Conservation (phyloP, 371 early-diverging fungal genomes). For the Fennellomyces sp. region DNA sequence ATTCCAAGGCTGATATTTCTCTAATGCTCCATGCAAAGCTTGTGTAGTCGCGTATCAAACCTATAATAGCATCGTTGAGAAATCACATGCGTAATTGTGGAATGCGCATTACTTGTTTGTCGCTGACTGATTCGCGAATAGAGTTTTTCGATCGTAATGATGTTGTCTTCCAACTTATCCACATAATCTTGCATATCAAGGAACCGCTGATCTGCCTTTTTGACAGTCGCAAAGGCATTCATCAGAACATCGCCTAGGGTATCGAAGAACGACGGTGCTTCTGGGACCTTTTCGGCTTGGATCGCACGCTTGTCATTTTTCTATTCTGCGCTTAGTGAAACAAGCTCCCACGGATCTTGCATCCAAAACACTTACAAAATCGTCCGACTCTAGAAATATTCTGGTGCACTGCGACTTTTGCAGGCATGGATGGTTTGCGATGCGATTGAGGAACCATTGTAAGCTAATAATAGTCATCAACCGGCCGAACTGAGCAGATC, state of each 20-base stretch:
- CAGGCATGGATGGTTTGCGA: conserved; percentile 82
- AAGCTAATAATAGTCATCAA: conserved; percentile 38
- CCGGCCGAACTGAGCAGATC: neutral
- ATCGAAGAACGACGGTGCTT: conserved; percentile 46
- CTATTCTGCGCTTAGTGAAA: conserved; percentile 14
- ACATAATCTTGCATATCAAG: conserved; percentile 78
- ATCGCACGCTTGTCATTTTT: conserved; percentile 33
- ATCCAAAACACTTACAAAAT: conserved; percentile 64
- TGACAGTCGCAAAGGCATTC: conserved; percentile 85
- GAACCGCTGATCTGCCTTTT: conserved; percentile 87
- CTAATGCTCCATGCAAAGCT: conserved; percentile 77
- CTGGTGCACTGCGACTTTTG: conserved; percentile 71
- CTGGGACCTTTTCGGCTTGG: conserved; percentile 48
- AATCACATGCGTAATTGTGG: neutral
- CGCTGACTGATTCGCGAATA: conserved; percentile 77
- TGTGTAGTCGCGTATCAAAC: conserved; percentile 75
- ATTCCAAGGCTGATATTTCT: conserved; percentile 83
- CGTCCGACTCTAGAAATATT: conserved; percentile 80
- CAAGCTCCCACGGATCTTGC: neutral
- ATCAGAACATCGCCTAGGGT: conserved; percentile 80
- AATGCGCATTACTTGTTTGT: conserved; percentile 43
- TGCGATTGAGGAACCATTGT: conserved; percentile 82
- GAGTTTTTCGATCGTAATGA: conserved; percentile 76
- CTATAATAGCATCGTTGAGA: conserved; percentile 25
- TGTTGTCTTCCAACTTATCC: conserved; percentile 83